phyloP scores from a whole-genome alignment of 768 basidiomycete genomes.

The Trametes villosa region DNA sequence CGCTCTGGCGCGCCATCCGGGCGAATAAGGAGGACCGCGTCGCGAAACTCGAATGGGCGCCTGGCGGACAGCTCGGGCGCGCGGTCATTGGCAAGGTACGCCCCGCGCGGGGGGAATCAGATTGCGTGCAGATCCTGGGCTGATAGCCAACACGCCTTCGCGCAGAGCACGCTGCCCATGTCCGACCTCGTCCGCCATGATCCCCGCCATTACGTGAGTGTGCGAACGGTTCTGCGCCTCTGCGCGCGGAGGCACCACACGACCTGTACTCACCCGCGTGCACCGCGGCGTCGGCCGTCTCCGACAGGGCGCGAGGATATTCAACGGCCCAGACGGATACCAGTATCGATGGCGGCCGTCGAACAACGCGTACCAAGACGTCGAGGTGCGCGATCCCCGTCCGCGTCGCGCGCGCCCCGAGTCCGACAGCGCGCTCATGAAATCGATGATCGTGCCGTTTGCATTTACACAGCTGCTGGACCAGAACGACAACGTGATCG shows the following conservation, averaged over 20 bases:
- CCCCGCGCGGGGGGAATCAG: conserved; percentile 12
- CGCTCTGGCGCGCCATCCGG: conserved; percentile 79
- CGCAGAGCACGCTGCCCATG: conserved; percentile 79
- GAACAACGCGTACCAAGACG: conserved; percentile 52
- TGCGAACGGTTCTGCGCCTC: conserved; percentile 14
- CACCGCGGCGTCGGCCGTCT: conserved; percentile 11
- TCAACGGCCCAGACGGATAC: conserved; percentile 83
- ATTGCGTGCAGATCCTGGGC: conserved; percentile 32
- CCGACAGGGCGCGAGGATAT: conserved; percentile 50
- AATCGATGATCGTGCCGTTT: conserved; percentile 22
- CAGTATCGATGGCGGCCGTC: conserved; percentile 83
- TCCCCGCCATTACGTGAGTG: conserved; percentile 60
- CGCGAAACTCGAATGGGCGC: conserved; percentile 86
- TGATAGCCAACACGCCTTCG: conserved; percentile 27
- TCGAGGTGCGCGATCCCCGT: conserved; percentile 51
- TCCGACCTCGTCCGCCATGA: conserved; percentile 79
- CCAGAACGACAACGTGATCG: conserved; percentile 67
- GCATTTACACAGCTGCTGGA: conserved; percentile 84
- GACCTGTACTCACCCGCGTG: conserved; percentile 12
- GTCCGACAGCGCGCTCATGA: conserved; percentile 7
- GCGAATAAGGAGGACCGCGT: conserved; percentile 87
- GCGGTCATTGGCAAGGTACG: conserved; percentile 83
- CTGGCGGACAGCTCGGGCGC: conserved; percentile 82
- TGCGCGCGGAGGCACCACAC: conserved; percentile 16
- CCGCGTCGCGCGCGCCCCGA: neutral